Base-by-base conservation (phyloP, 2,329 filamentous ascomycete species). In the Trichoderma sp. region DNA sequence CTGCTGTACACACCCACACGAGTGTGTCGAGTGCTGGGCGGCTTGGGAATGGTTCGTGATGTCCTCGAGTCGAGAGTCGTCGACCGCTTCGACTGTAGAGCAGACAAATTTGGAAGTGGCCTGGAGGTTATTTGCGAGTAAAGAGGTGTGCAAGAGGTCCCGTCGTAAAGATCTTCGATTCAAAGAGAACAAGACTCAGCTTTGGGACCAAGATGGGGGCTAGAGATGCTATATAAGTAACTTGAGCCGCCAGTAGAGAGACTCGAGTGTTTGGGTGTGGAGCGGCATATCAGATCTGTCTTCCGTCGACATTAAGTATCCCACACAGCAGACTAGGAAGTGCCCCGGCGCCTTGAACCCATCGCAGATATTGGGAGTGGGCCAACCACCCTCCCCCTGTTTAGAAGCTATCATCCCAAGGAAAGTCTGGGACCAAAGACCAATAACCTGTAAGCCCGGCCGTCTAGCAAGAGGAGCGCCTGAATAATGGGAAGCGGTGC, bases 341-440 rank as follows among this genome's bases (percentile, higher is more conserved):
- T 55, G 43, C 46, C 66, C 52, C 39, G 67, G 59, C 34, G 30
- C 52, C 37, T 61, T 59, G 67, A 52, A 69, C 59, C 30, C 72
- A 72, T 69, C 70, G 71, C 70, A 72, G 67, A 71, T 70, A 64
- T 71, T 70, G 70, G 49, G 70, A 70, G 73, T 71, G 72, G 70
- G 59, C 65, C 71, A 58, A 60, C 60, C 70, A 37, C 43, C 28
- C 49, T 37, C 61, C 56, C 56, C 68, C 68, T 66, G 56, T 56
- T 59, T 49, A 34, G 63, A 59, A 34, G 46, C 68, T 39, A 65
- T 64, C 61, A 69, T 67, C 54, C 66, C 58, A 54, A 46, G 32
- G 49, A 61, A 64, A 63, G 49, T 67, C 65, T 55, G 66, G 39
- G 39, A 65, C 46, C n/a, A 65, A 65, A 65, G 55, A 43, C 30